Evolutionary conservation across 441 rosid genomes (phyloP).

Genomic region (Mallotus japonicus): DNA sequence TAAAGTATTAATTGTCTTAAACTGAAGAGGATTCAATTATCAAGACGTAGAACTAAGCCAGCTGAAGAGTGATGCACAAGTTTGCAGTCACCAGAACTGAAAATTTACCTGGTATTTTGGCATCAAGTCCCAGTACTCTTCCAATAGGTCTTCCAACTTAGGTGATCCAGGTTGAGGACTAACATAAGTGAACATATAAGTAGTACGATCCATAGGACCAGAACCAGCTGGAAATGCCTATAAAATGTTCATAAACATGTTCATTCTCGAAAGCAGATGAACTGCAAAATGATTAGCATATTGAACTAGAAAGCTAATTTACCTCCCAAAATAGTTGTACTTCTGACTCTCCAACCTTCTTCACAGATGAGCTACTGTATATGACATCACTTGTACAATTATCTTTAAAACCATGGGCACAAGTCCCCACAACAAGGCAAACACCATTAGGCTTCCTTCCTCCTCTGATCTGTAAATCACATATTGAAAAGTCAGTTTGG

Average conservation of each 20-base stretch:
- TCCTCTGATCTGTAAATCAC: constrained; percentile 58
- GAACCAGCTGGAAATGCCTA: constrained; percentile 99
- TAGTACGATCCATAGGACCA: constrained; percentile 82
- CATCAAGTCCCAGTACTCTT: constrained; percentile 90
- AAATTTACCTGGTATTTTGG: constrained; percentile 78
- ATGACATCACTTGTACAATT: constrained; percentile 83
- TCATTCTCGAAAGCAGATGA: constrained; percentile 12
- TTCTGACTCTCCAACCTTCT: constrained; percentile 61
- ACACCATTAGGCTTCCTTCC: constrained; percentile 92
- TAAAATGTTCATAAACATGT: constrained; percentile 23
- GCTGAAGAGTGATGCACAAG: constrained; percentile 2
- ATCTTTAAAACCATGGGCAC: constrained; percentile 80
- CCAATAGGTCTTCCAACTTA: constrained; percentile 77
- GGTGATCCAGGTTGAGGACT: constrained; percentile 82
- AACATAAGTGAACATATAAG: constrained; percentile 93
- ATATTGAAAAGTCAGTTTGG: constrained; percentile 12
- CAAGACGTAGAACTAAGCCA: constrained; percentile 6
- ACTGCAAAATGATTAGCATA: constrained; percentile 8
- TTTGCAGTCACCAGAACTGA: constrained; percentile 18
- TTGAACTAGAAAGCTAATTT: constrained; percentile 18
- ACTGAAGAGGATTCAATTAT: constrained; percentile 5
- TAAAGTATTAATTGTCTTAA: not conserved
- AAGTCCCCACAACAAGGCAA: constrained; percentile 96
- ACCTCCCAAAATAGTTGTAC: constrained; percentile 98
- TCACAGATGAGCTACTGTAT: constrained; percentile 71